Percentiles rank a stretch among this genome's conserved stretches.
Evolutionary conservation across 495 filamentous ascomycete genomes (phyloP).

Genomic region (Astrothelium subdiscretum): DNA sequence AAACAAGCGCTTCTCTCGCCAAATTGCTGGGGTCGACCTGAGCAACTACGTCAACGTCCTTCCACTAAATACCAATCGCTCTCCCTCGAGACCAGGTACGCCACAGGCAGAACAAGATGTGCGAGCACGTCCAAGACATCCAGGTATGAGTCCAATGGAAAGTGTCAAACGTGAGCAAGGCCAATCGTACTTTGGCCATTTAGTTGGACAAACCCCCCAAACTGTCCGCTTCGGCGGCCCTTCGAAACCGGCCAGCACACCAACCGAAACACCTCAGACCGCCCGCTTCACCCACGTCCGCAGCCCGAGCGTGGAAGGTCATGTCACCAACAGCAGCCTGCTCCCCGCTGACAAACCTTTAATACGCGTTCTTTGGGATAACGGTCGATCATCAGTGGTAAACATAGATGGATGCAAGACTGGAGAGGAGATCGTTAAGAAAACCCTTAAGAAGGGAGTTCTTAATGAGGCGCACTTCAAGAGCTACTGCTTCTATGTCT

Average conservation of each 20-base stretch:
- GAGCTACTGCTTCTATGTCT: slow-evolving; percentile 37
- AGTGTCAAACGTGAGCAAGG: slow-evolving; percentile 37
- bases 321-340: slow-evolving; percentile 47
- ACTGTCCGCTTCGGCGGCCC: slow-evolving; percentile 1
- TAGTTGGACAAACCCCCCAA: slow-evolving; percentile 1
- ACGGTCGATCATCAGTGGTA: slow-evolving; percentile 77
- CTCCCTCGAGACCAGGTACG: slow-evolving; percentile 57
- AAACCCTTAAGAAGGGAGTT: slow-evolving; percentile 70
- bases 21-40: slow-evolving; percentile 28
- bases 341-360: slow-evolving; percentile 69
- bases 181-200: slow-evolving; percentile 30
- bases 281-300: slow-evolving; percentile 40
- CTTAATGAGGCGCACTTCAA: slow-evolving; percentile 34
- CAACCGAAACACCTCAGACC: slow-evolving; percentile 29
- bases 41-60: slow-evolving; percentile 25
- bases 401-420: slow-evolving; percentile 82
- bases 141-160: slow-evolving; percentile 37
- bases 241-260: slow-evolving; percentile 9
- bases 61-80: slow-evolving; percentile 35
- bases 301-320: slow-evolving; percentile 65
- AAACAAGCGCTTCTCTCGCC: slow-evolving; percentile 66
- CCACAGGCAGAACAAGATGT: slow-evolving; percentile 48
- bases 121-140: slow-evolving; percentile 3
- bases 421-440: slow-evolving; percentile 77
- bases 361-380: slow-evolving; percentile 77